A percentile compares a stretch with the other conserved stretches of the same genome.
Conservation (phyloP, 441 rosid genomes). For the Gossypium gossypioides region DNA sequence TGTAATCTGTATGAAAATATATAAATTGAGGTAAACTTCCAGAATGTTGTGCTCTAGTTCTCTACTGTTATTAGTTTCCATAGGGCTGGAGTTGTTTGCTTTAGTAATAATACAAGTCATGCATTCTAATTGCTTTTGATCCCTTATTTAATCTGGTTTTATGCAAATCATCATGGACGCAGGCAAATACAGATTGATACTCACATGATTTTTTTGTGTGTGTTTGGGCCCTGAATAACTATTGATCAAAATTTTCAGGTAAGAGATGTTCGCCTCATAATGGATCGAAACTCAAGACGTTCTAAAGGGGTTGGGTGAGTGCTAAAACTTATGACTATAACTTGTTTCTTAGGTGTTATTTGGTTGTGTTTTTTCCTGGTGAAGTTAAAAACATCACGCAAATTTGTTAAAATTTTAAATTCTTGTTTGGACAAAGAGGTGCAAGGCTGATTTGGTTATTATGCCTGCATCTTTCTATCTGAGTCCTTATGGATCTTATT, state of each 20-base stretch:
- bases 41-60: not conserved
- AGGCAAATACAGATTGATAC: not conserved
- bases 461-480: not conserved
- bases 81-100: not conserved
- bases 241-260: slow-evolving; percentile 42
- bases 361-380: not conserved
- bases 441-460: not conserved
- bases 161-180: not conserved
- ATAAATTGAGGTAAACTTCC: not conserved
- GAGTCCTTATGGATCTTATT: not conserved
- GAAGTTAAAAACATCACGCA: not conserved
- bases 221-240: not conserved
- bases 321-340: not conserved
- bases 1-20: not conserved
- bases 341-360: not conserved
- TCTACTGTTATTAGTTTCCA: not conserved
- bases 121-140: not conserved
- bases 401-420: not conserved
- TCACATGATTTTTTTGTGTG: not conserved
- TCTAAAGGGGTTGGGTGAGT: slow-evolving; percentile 94
- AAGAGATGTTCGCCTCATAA: slow-evolving; percentile 88
- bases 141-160: not conserved
- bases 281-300: slow-evolving; percentile 95
- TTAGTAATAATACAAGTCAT: not conserved
- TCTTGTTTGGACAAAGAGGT: not conserved